Conservation (phyloP, 345 rosid genomes). For the Brassica napus region DNA sequence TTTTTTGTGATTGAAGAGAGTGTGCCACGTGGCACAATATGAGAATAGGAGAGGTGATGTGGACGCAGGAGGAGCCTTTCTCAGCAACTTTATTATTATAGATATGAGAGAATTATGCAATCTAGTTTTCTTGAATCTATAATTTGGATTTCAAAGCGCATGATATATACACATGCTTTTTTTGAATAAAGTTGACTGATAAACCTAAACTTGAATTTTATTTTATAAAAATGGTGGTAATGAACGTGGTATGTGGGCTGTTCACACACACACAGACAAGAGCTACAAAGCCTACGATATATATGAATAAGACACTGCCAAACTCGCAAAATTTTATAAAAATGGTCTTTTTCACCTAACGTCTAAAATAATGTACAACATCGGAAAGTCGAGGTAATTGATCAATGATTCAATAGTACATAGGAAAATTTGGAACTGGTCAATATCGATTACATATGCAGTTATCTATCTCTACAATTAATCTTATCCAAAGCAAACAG, state of each 20-base stretch:
- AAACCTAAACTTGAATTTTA: conserved; percentile 27
- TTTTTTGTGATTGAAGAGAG: no score
- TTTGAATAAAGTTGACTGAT: not conserved
- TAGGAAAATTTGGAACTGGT: not conserved
- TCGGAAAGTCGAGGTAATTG: not conserved
- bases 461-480: not conserved
- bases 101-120: not conserved
- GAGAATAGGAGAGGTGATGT: no score
- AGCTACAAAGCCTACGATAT: not conserved
- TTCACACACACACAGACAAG: conserved; percentile 5
- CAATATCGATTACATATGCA: not conserved
- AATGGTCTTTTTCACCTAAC: not conserved
- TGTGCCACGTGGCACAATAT: no score
- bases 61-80: no score
- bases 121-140: conserved; percentile 1
- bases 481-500: not conserved
- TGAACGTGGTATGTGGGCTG: conserved; percentile 24
- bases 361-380: not conserved
- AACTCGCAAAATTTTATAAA: not conserved
- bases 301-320: conserved; percentile 1
- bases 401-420: not conserved
- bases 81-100: no score
- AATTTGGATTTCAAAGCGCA: not conserved
- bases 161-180: conserved; percentile 10
- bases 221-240: not conserved